A percentile compares a stretch with the other conserved stretches of the same genome.
Conservation (phyloP, 1,284 basidiomycete genomes). For the Hortiboletus rubellus region DNA sequence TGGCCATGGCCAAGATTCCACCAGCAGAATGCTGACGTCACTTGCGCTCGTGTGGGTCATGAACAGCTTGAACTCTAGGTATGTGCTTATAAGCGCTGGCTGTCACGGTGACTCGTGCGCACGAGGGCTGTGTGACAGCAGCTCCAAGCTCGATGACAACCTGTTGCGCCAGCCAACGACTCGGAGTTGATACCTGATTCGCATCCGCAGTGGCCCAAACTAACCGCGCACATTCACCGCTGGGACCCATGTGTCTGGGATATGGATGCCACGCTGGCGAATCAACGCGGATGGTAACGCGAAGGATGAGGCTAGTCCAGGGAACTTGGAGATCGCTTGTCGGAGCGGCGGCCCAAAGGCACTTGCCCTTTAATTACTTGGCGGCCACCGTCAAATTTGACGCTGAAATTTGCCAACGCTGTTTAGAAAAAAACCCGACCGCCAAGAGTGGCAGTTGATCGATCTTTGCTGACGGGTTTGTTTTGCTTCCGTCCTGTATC, state of each 20-base stretch:
- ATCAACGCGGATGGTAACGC: not conserved
- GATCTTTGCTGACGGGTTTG: not conserved
- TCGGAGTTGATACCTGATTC: no score
- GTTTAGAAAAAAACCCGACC: no score
- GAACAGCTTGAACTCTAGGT: no score
- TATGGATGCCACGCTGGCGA: not conserved
- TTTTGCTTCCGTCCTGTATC: not conserved
- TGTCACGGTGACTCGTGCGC: not conserved
- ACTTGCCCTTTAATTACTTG: not conserved
- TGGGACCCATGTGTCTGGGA: not conserved
- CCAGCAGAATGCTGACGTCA: no score
- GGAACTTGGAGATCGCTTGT: no score
- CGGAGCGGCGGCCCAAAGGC: not conserved
- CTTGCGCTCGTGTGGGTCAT: not conserved
- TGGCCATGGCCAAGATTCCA: no score
- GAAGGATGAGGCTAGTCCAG: no score
- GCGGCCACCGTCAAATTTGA: not conserved
- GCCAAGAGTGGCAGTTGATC: not conserved
- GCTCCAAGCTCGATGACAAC: not conserved
- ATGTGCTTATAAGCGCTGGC: not conserved
- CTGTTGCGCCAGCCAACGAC: not conserved
- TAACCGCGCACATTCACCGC: not conserved
- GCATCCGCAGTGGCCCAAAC: not conserved
- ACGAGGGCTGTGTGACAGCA: not conserved
- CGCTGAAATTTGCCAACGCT: not conserved